These are phyloP conservation scores for Omphalotus olearius DNA, from an alignment of 1,284 basidiomycete genomes.

Conservation along the genomic window DNA sequence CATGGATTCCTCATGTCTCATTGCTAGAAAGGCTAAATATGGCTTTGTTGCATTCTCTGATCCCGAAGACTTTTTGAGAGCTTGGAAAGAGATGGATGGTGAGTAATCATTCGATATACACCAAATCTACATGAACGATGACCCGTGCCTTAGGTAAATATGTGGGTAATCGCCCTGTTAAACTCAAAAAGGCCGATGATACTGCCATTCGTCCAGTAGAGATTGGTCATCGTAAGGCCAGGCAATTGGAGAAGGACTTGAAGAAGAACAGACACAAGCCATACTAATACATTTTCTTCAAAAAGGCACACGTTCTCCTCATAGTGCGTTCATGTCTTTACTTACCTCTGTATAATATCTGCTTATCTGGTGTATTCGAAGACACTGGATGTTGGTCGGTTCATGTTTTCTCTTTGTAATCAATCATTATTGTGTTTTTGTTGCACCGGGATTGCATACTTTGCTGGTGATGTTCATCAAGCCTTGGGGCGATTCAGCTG, in stretches of 20 bases:
- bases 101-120: slow-evolving; percentile 22
- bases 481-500: no score
- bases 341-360: not conserved
- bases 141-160: slow-evolving; percentile 75
- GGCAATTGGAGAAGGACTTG: slow-evolving; percentile 73
- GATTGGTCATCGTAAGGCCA: slow-evolving; percentile 88
- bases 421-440: no score
- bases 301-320: not conserved
- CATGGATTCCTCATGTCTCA: slow-evolving; percentile 6
- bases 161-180: slow-evolving; percentile 92
- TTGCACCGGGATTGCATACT: not conserved
- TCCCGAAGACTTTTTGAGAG: slow-evolving; percentile 96
- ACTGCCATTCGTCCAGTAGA: slow-evolving; percentile 86
- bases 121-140: slow-evolving; percentile 7
- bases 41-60: slow-evolving; percentile 98
- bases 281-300: slow-evolving; percentile 37
- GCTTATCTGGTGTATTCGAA: not conserved
- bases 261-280: slow-evolving; percentile 80
- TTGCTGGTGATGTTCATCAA: not conserved
- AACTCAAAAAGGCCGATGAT: slow-evolving; percentile 83
- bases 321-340: slow-evolving; percentile 3
- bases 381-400: no score
- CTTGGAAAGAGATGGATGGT: slow-evolving; percentile 99
- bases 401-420: no score
- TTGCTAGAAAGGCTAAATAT: slow-evolving; percentile 77